phyloP scores from a whole-genome alignment of 768 basidiomycete species.

The Coprinopsis marcescibilis region DNA sequence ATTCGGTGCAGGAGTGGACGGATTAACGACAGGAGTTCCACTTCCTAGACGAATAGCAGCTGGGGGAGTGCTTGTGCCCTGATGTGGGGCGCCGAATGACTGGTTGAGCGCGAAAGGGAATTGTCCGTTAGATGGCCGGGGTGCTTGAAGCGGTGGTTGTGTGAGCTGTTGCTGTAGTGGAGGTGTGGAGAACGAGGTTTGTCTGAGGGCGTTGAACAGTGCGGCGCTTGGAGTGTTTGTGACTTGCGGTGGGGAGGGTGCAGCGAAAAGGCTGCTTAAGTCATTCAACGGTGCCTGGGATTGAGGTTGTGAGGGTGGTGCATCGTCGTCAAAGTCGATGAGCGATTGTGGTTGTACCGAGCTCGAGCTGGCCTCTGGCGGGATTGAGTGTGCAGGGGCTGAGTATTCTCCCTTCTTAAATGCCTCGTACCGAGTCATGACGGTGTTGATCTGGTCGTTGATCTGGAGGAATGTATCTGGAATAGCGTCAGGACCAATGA shows the following conservation, averaged over 20 bases:
- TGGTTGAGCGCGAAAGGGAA: background rate
- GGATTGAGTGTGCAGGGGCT: slow-evolving; percentile 62
- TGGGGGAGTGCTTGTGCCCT: slow-evolving; percentile 15
- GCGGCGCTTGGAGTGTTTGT: slow-evolving; percentile 3
- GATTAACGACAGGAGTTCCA: slow-evolving; percentile 1
- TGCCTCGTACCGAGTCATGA: slow-evolving; percentile 83
- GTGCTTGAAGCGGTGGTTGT: slow-evolving; percentile 10
- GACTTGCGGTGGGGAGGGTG: slow-evolving; percentile 19
- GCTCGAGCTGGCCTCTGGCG: slow-evolving; percentile 40
- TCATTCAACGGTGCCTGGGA: slow-evolving; percentile 39
- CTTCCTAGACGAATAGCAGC: slow-evolving; percentile 13
- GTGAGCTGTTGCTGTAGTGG: background rate
- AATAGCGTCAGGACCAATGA: slow-evolving; percentile 2
- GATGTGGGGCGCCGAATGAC: slow-evolving; percentile 11
- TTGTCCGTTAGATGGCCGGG: slow-evolving; percentile 5
- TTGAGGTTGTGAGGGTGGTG: slow-evolving; percentile 16
- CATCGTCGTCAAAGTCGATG: slow-evolving; percentile 71
- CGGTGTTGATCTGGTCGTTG: slow-evolving; percentile 96
- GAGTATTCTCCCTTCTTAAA: slow-evolving; percentile 89
- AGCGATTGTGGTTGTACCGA: slow-evolving; percentile 46
- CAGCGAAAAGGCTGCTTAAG: slow-evolving; percentile 55
- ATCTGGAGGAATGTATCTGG: slow-evolving; percentile 90
- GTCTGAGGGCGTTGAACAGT: slow-evolving; percentile 1
- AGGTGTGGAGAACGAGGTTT: slow-evolving; percentile 4
- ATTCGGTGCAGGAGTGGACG: slow-evolving; percentile 7